Evolutionary conservation across 1,139 yeast genomes (phyloP), one percentile per base, ranked within the genome.

Genomic region (Blastobotrys arbuscula): DNA sequence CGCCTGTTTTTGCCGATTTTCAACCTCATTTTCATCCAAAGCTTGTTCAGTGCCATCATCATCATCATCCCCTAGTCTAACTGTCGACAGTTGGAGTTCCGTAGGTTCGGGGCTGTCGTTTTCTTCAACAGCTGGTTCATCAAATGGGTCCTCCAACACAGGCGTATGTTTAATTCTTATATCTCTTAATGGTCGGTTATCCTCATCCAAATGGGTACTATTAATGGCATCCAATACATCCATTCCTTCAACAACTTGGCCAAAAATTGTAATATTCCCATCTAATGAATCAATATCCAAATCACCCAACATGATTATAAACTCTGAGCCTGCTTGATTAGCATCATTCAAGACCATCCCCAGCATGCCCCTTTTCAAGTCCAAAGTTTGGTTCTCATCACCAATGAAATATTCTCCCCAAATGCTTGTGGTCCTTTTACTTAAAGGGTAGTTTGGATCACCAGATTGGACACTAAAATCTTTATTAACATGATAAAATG

Each of bases 101-200:
- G 73, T 60, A 0, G 77, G 76, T 31, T 60, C 64, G 0, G 77
- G 77, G 28, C 64, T 57, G 33, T 39, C 40, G 40, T 59, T 50
- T 34, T 58, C 56, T 31, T 50, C 56, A 2, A 70, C 50, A 0
- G 65, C 69, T 3, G 55, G 55, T 5, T 68, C 69, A 49, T 74
- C 76, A 56, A 73, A 79, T 2, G 85, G 85, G 57, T 81, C 84
- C 43, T 78, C 73, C 12, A 81, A 57, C 1, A 79, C 62, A 55
- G 74, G 73, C 0, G 76, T 70, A 49, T 75, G 78, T 36, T 75
- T 69, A 8, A 81, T 77, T 39, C 84, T 62, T 2, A 79, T 70
- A 52, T 80, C 84, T 48, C 65, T 66, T 26, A 73, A 55, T 7
- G 81, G 78, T 18, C 78, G 61, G 12, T 64, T 57, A 1, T 60